Evolutionary conservation across 2,329 filamentous ascomycete genomes (phyloP).

Genomic region (Xylaria sp.): DNA sequence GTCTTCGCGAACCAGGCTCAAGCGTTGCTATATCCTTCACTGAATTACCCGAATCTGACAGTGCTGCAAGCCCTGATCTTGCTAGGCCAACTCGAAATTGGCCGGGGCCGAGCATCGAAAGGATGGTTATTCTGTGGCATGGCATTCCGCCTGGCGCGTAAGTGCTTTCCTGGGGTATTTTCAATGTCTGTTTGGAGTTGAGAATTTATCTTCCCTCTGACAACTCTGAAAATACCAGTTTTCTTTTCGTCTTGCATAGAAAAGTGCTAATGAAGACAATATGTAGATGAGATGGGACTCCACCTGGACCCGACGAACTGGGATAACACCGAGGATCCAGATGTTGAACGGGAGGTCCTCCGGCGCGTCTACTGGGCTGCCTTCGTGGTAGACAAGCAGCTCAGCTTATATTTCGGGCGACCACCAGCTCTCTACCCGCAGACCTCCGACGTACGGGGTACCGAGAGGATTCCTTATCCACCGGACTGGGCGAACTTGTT

Average conservation of each 20-base stretch:
- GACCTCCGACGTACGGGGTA: constrained; percentile 46
- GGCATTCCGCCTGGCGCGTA: constrained; percentile 43
- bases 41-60: constrained; percentile 44
- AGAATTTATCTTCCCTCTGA: too few species aligned
- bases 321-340: constrained; percentile 37
- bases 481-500: constrained; percentile 44
- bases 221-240: background rate
- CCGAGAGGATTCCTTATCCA: constrained; percentile 45
- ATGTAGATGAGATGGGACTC: constrained; percentile 43
- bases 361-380: constrained; percentile 47
- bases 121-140: constrained; percentile 49
- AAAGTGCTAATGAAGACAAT: background rate
- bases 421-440: constrained; percentile 45
- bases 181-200: too few species aligned
- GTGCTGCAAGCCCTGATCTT: constrained; percentile 42
- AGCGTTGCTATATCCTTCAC: constrained; percentile 39
- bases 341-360: constrained; percentile 43
- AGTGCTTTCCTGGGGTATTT: background rate
- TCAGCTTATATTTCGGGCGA: constrained; percentile 47
- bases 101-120: constrained; percentile 43
- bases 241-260: background rate
- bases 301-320: constrained; percentile 48
- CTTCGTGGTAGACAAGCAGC: constrained; percentile 46
- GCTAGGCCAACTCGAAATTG: constrained; percentile 44
- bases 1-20: constrained; percentile 43